phyloP scores from a whole-genome alignment of 2,329 filamentous ascomycete genomes.

The Calonectria hawksworthii region DNA sequence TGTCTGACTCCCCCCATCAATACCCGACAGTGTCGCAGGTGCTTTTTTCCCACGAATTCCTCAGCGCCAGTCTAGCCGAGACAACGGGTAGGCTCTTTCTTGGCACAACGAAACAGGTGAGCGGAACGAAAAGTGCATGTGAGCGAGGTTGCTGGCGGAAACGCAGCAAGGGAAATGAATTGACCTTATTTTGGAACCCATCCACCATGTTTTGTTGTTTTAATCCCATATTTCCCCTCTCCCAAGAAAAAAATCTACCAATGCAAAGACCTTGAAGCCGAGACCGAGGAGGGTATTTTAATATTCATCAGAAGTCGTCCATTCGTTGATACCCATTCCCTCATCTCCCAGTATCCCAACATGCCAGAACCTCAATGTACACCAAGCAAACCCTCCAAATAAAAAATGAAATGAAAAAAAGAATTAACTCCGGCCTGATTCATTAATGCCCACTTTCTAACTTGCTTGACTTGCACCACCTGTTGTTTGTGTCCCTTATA shows the following conservation, averaged over 20 bases:
- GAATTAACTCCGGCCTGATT: neutral
- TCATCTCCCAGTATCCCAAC: constrained; percentile 10
- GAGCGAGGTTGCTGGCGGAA: neutral
- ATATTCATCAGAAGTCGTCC: constrained; percentile 26
- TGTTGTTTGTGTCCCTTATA: constrained; percentile 53
- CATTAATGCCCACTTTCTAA: neutral
- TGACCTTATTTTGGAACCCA: neutral
- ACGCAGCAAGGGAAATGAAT: neutral
- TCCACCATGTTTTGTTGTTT: neutral
- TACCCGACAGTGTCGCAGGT: neutral
- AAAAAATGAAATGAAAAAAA: neutral
- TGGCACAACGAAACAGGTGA: neutral
- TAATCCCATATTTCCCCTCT: neutral
- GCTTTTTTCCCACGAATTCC: neutral
- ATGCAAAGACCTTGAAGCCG: constrained; percentile 29
- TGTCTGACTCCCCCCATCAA: neutral
- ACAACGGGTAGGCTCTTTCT: neutral
- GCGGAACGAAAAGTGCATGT: neutral
- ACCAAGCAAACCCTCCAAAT: neutral
- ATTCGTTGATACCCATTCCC: constrained; percentile 15
- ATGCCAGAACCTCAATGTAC: neutral
- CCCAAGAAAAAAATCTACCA: constrained; percentile 16
- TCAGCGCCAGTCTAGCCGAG: neutral
- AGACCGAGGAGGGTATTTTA: constrained; percentile 26
- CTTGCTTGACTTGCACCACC: neutral